Conservation (phyloP, 345 rosid species). For the Brassica carinata region DNA sequence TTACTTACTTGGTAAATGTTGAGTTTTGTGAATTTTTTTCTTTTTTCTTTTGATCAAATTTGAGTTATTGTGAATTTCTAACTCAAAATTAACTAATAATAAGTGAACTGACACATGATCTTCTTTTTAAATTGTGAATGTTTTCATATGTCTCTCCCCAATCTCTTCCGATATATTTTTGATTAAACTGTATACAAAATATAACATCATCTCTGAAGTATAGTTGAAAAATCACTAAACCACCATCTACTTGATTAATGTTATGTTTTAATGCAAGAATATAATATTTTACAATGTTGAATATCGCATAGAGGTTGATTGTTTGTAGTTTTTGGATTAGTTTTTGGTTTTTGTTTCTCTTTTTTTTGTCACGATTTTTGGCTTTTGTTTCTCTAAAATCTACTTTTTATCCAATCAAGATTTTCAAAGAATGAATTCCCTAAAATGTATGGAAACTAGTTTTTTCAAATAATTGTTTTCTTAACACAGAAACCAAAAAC, state of each 20-base stretch:
- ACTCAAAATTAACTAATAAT: neutral
- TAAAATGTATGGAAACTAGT: too few relatives aligned
- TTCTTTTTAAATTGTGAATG: neutral
- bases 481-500: too few relatives aligned
- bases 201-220: neutral
- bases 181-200: neutral
- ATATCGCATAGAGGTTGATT: too few relatives aligned
- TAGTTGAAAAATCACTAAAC: neutral
- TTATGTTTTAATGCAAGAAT: neutral
- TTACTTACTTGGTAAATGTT: neutral
- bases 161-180: neutral
- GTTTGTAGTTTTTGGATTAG: too few relatives aligned
- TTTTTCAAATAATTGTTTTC: too few relatives aligned
- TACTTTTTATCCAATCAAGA: too few relatives aligned
- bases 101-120: neutral
- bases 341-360: too few relatives aligned
- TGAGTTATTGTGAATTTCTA: neutral
- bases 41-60: too few relatives aligned
- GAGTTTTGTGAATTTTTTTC: neutral
- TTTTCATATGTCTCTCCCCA: neutral
- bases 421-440: too few relatives aligned
- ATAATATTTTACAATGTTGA: too few relatives aligned
- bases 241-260: neutral
- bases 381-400: too few relatives aligned
- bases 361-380: too few relatives aligned